Base-by-base conservation (phyloP, 441 rosid genomes). In the Populus hybrid region DNA sequence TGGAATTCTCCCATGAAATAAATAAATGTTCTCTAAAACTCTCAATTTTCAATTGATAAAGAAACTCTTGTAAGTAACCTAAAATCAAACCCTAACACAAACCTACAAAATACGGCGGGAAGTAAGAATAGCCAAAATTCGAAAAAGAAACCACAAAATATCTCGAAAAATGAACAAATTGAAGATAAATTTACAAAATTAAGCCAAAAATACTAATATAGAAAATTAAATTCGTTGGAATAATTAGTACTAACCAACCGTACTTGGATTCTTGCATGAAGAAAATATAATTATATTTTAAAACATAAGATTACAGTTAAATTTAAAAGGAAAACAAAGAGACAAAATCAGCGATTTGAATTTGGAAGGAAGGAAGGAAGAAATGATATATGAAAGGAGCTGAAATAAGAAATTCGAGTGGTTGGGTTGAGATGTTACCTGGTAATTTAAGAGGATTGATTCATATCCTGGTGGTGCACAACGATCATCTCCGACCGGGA, bases 1-100 rank as follows among this genome's bases (percentile, higher is more conserved):
- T 12, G 4, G 16, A 42, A 42, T 42, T 42, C 53, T 42, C 14
- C 53, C 3, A 40, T n/a, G 1, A 38, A 38, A 40, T 40, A 29
- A 40, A 10, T 21, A 69, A 11, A 21, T 0, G 3, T 9, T 14
- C 14, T 1, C 40, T 14, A 23, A 71, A 11, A 20, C 4, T 2
- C 9, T 31, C 21, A 1, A 35, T 31, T 18, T 31, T 2, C n/a
- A 9, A 11, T 26, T 7, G 21, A 69, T 8, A 56, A 71, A 21
- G 61, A 26, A 71, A 38, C 40, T 2, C 31, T 4, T 11, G 28
- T 24, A 40, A 14, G 50, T 50, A 33, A 71, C 36, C 64, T 45
- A 20, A 69, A 50, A 70, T 16, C 64, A 50, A 71, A 71, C 64
- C 74, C 74, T 45, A 50, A 7, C 74, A 14, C 7, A 28, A 45